Evolutionary conservation across 2,329 filamentous ascomycete species (phyloP), one percentile per base, ranked within the genome.

Genomic region (Rhytidhysteron rufulum): DNA sequence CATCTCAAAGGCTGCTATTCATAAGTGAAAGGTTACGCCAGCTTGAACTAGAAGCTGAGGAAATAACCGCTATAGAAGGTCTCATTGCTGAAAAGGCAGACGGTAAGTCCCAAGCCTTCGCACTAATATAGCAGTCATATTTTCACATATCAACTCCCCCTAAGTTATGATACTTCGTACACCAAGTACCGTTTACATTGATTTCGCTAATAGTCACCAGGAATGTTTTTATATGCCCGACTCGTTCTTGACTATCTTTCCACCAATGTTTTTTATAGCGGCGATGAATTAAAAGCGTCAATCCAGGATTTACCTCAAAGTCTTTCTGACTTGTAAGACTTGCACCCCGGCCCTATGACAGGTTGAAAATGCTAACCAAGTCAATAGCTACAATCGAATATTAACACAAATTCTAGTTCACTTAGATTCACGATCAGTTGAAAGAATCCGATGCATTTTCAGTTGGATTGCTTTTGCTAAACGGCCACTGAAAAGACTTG

Each of bases 211-310:
- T n/a, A n/a, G n/a, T n/a, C n/a, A n/a, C n/a, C 37, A 44, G 42
- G 42, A 4, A 44, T 44, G 42, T 44, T 44, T 21, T 39, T 44
- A 7, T 44, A 39, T 39, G 42, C 33, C 11, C 24, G 39, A 19
- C 38, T 44, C 24, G 33, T 44, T 20, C 38, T 44, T 5, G 18
- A 19, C n/a, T n/a, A n/a, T 11, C 21, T 37, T 20, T 25, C 41
- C 13, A 38, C 34, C 15, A 15, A 30, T 24, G 31, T n/a, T n/a
- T n/a, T 29, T 17, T 20, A 25, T 44, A 21, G 34, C 42, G 17
- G 33, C 42, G 8, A 13, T 13, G 7, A 25, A 30, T 24, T 29
- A 41, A n/a, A 39, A 41, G 17, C 13, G 25, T 20, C 24, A 19
- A 29, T 25, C 36, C 18, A 38, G 33, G 19, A 5, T 9, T n/a